phyloP scores from a whole-genome alignment of 2,329 filamentous ascomycete species.

The Colletotrichum spaethianum region DNA sequence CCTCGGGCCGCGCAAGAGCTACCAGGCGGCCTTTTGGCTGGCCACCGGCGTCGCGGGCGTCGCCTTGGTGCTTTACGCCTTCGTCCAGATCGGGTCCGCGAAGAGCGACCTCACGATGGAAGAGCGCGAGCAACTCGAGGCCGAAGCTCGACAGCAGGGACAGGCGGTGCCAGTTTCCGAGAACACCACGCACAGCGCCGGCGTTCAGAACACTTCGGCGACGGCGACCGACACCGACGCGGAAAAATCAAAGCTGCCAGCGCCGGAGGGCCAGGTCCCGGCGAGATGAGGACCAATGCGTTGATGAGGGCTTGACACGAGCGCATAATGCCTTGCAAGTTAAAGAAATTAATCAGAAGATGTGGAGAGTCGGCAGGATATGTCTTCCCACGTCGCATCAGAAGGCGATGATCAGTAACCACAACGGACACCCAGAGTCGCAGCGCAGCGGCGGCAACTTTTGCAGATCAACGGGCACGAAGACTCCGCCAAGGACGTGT shows the following conservation, averaged over 20 bases:
- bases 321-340: background rate
- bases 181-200: background rate
- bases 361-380: background rate
- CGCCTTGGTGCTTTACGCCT: constrained; percentile 68
- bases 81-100: constrained; percentile 56
- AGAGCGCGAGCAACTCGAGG: constrained; percentile 42
- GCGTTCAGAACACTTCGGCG: constrained; percentile 2
- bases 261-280: constrained; percentile 15
- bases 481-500: constrained; percentile 11
- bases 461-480: background rate
- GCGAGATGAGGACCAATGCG: constrained; percentile 1
- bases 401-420: constrained; percentile 7
- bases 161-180: background rate
- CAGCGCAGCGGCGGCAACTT: background rate
- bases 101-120: constrained; percentile 44
- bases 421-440: background rate
- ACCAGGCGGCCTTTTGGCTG: constrained; percentile 78
- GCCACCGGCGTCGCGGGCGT: constrained; percentile 68
- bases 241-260: constrained; percentile 13
- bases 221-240: constrained; percentile 27
- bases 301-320: background rate
- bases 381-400: background rate
- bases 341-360: background rate
- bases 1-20: constrained; percentile 65
- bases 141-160: constrained; percentile 12